Conservation (phyloP, 768 basidiomycete genomes). For the Lentinus brumalis region DNA sequence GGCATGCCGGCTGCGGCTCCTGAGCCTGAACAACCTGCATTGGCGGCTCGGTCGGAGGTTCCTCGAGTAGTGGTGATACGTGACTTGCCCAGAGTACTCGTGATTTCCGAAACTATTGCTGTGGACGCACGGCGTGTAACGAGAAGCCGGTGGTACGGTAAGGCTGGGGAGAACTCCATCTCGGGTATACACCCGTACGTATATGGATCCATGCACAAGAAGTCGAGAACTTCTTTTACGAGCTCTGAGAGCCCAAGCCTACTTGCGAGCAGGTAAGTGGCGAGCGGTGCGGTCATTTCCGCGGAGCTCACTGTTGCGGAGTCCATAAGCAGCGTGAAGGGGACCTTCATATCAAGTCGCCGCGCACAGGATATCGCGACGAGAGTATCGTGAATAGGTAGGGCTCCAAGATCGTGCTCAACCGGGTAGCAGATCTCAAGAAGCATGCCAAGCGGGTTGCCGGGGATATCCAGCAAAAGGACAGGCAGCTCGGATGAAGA, state of each 20-base stretch:
- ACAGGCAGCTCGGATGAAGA: neutral
- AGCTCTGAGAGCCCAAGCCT: neutral
- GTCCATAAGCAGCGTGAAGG: neutral
- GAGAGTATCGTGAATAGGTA: neutral
- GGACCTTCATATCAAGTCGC: neutral
- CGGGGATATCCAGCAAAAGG: neutral
- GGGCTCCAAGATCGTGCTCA: neutral
- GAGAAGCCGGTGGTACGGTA: neutral
- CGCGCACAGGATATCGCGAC: neutral
- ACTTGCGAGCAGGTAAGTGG: neutral
- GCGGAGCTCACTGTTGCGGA: neutral
- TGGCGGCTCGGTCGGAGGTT: neutral
- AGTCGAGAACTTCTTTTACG: neutral
- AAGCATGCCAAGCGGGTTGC: neutral
- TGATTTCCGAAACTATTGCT: neutral
- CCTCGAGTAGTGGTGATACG: too few species aligned
- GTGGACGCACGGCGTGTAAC: neutral
- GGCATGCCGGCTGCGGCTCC: neutral
- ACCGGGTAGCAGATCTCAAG: neutral
- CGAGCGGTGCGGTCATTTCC: neutral
- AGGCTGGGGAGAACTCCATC: neutral
- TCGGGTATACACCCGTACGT: neutral
- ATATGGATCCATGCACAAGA: neutral
- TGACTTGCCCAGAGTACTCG: neutral
- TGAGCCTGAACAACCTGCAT: too few species aligned